phyloP scores from a whole-genome alignment of 2,329 filamentous ascomycete genomes.

The Apiospora kogelbergensis region DNA sequence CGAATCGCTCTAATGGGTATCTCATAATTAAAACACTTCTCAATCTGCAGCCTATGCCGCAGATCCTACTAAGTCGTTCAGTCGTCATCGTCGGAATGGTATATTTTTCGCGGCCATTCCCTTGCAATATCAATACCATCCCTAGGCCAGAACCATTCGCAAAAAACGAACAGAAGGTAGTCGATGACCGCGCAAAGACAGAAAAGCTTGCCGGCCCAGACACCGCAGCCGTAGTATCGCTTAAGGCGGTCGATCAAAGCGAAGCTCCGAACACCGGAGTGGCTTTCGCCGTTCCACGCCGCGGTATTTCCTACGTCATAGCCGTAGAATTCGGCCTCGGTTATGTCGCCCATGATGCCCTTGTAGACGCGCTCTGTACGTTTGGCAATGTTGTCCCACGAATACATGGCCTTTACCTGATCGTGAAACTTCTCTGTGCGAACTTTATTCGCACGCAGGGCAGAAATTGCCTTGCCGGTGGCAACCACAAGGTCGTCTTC shows the following conservation, averaged over 20 bases:
- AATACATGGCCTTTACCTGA: slow-evolving; percentile 98
- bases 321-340: slow-evolving; percentile 85
- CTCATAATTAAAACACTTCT: background rate
- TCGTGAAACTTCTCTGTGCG: slow-evolving; percentile 94
- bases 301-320: slow-evolving; percentile 64
- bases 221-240: slow-evolving; percentile 94
- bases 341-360: slow-evolving; percentile 83
- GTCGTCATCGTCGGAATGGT: slow-evolving; percentile 15
- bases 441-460: slow-evolving; percentile 81
- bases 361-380: slow-evolving; percentile 95
- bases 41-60: background rate
- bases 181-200: slow-evolving; percentile 93
- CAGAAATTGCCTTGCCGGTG: slow-evolving; percentile 84
- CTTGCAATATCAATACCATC: slow-evolving; percentile 85
- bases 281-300: slow-evolving; percentile 68
- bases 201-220: slow-evolving; percentile 98
- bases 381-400: slow-evolving; percentile 92
- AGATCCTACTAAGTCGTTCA: background rate
- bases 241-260: slow-evolving; percentile 93
- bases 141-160: slow-evolving; percentile 85
- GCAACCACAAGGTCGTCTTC: slow-evolving; percentile 92
- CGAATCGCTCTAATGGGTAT: background rate
- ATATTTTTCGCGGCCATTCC: slow-evolving; percentile 82
- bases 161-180: slow-evolving; percentile 83
- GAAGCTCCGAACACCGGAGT: slow-evolving; percentile 76